Base-by-base conservation (phyloP, 1,284 basidiomycete species). In the Pseudomicrostroma phylloplanum region DNA sequence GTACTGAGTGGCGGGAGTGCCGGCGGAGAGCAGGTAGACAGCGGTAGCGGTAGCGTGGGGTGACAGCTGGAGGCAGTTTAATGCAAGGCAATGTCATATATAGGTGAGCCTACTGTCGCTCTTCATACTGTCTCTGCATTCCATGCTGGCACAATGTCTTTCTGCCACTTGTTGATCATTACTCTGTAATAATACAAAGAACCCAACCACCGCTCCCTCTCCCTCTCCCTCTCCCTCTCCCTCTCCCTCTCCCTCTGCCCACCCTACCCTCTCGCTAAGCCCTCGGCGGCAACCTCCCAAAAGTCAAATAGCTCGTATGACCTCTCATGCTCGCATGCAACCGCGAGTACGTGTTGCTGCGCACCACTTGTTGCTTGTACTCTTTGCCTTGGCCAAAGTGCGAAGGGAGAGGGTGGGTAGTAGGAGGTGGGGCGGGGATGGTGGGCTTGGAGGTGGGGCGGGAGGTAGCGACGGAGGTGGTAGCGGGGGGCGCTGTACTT, bases 261-360 rank as follows among this genome's bases (percentile, higher is more conserved):
- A 39, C 17, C 12, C 43, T 21, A 4, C 43, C 12, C 43, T 21
- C 17, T 21, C 43, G 3, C 43, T n/a, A 48, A n/a, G 17, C 21
- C 43, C 70, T 70, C 17, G 76, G 73, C 25, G 72, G 60, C 8
- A 77, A 64, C n/a, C 70, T 74, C 6, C 72, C 76, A 66, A 78
- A 78, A 1, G 76, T 78, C 26, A 78, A 62, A 55, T 78, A 78
- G 51, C 71, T 73, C 17, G 76, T 78, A 48, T 78, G 76, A 12
- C 76, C 76, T 36, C 72, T 66, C 76, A 77, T 78, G 67, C 72
- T 64, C n/a, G 57, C 58, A 36, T 59, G 64, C 21, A 66, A 46
- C 1, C 54, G 56, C 46, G 57, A 59, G 40, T 59, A 65, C 15
- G 56, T 40, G 26, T 61, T 69, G 41, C 56, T 36, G 19, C 6